Evolutionary conservation across 768 basidiomycete genomes (phyloP), one percentile per base, ranked within the genome.

Genomic region (Exidia glandulosa): DNA sequence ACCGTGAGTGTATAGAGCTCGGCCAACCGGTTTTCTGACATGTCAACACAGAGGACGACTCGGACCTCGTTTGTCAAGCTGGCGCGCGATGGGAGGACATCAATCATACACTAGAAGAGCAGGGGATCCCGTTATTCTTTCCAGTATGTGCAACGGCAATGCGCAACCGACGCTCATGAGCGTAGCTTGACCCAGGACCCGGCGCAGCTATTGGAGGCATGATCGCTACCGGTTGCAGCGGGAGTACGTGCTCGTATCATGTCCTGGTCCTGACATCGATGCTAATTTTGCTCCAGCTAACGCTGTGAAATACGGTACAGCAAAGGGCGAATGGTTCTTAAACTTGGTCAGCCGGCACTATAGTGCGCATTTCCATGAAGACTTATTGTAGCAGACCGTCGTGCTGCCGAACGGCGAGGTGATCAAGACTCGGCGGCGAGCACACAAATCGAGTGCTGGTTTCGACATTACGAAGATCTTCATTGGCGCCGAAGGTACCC

Each of bases 391-490:
- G 23, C 58, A 89, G 87, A 93, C 90, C 0, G 90, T 88, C 3
- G 90, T 94, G 0, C 81, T 94, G 31, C 89, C 91, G 0, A 83
- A 79, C 57, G 90, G 93, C 5, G 82, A 91, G 67, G 84, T 96
- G 10, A 85, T 96, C 66, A 92, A 93, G 69, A 95, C 93, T 0
- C 82, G 91, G 25, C 77, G 80, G 59, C 75, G 87, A 50, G 84
- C 87, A 25, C 77, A 90, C 55, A 94, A 96, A 68, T 92, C 89
- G 2, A 81, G 91, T 1, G 88, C 90, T 0, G 93, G 93, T 0
- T 94, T 88, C 66, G 93, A 94, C 66, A 79, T 81, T 1, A 93
- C 89, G 0, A 94, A 94, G 69, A 71, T 93, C 2, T 93, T 94
- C 73, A 87, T 94, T 55, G 92, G 92, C 3, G 89, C 90, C 2